phyloP scores from a whole-genome alignment of 2,329 filamentous ascomycete species.

The Helotiales sp. region DNA sequence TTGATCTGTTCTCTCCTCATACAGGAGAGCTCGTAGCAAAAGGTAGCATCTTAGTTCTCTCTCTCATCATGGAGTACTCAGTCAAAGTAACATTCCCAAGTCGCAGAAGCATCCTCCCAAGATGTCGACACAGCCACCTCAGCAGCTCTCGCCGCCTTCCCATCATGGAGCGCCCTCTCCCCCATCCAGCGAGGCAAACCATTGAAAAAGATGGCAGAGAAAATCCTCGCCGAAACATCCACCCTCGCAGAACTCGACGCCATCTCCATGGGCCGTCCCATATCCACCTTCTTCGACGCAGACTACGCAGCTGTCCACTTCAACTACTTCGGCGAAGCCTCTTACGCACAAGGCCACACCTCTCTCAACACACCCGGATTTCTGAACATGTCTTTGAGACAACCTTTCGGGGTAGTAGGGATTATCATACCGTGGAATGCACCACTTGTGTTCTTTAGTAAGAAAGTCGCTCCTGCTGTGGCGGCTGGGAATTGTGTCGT shows the following conservation, averaged over 20 bases:
- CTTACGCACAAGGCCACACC: conserved; percentile 38
- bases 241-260: conserved; percentile 39
- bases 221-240: conserved; percentile 32
- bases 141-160: conserved; percentile 39
- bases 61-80: neutral
- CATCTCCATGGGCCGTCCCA: conserved; percentile 37
- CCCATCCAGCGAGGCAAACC: conserved; percentile 34
- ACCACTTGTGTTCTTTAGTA: conserved; percentile 46
- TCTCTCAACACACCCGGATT: conserved; percentile 40
- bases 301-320: conserved; percentile 38
- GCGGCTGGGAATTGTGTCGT: conserved; percentile 58
- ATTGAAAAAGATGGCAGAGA: conserved; percentile 34
- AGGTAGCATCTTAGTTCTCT: conserved; percentile 26
- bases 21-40: conserved; percentile 34
- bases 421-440: conserved; percentile 60
- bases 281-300: conserved; percentile 33
- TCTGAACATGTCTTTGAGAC: conserved; percentile 62
- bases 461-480: conserved; percentile 60
- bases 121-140: conserved; percentile 40
- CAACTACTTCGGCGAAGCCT: conserved; percentile 41
- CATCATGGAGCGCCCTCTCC: conserved; percentile 38
- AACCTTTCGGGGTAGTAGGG: conserved; percentile 46
- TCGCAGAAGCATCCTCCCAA: conserved; percentile 45
- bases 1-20: conserved; percentile 28
- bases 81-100: conserved; percentile 24